Percentiles rank a stretch among this genome's conserved stretches.
phyloP scores from a whole-genome alignment of 2,329 filamentous ascomycete species.

The Rhynchosporium agropyri region DNA sequence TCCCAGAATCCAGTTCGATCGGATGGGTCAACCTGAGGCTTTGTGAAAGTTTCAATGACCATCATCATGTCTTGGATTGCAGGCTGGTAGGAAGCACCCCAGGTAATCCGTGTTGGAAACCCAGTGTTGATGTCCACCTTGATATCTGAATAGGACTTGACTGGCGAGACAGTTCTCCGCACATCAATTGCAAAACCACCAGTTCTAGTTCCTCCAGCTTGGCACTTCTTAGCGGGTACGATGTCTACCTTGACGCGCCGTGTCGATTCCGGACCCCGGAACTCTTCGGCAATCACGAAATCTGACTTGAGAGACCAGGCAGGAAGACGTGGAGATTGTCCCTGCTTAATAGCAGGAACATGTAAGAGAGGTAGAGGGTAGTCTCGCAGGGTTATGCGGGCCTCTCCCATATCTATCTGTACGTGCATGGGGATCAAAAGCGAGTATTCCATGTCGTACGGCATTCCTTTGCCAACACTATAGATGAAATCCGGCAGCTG shows the following conservation, averaged over 20 bases:
- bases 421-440: constrained; percentile 89
- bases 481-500: constrained; percentile 85
- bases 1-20: constrained; percentile 98
- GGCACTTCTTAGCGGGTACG: constrained; percentile 66
- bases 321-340: constrained; percentile 78
- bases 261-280: constrained; percentile 76
- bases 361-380: constrained; percentile 93
- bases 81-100: constrained; percentile 96
- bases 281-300: constrained; percentile 96
- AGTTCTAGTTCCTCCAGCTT: constrained; percentile 56
- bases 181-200: constrained; percentile 83
- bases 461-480: constrained; percentile 95
- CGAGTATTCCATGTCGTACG: constrained; percentile 85
- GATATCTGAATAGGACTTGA: constrained; percentile 96
- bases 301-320: constrained; percentile 84
- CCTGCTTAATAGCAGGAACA: constrained; percentile 78
- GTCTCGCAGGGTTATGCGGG: constrained; percentile 81
- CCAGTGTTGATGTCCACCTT: constrained; percentile 90
- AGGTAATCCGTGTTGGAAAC: constrained; percentile 89
- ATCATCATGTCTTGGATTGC: constrained; percentile 99
- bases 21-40: constrained; percentile 89
- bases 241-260: constrained; percentile 82
- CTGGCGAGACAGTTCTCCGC: constrained; percentile 85
- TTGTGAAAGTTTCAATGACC: constrained; percentile 96
- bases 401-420: constrained; percentile 87